Conservation (phyloP, 108 stramenopile genomes). For the Nitzschia sp. region DNA sequence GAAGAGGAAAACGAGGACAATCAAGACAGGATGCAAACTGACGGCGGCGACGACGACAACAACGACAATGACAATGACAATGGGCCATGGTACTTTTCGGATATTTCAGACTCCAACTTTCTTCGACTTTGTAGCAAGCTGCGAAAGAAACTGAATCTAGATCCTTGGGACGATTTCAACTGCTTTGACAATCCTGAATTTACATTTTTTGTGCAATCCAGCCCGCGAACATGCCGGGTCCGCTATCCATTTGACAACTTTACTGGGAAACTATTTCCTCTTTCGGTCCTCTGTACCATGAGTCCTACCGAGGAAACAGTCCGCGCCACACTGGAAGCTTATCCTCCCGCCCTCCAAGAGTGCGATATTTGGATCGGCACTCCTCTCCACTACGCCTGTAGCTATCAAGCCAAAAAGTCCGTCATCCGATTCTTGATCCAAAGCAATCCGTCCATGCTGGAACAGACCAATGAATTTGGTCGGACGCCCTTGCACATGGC, state of each 20-base stretch:
- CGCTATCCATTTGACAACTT: slow-evolving; percentile 12
- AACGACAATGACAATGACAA: background rate
- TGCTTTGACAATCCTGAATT: background rate
- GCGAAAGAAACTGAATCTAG: background rate
- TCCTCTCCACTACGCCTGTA: slow-evolving; percentile 36
- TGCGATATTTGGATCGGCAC: slow-evolving; percentile 19
- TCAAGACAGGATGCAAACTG: too few relatives aligned
- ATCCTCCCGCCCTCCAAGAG: slow-evolving; percentile 17
- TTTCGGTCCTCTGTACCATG: slow-evolving; percentile 29
- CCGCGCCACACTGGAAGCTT: background rate
- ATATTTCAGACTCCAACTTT: background rate
- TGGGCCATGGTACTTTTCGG: background rate
- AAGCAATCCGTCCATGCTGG: slow-evolving; percentile 12
- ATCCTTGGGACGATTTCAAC: slow-evolving; percentile 15
- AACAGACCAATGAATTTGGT: background rate
- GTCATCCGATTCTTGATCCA: slow-evolving; percentile 25
- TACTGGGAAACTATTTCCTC: slow-evolving; percentile 11
- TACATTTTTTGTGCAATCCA: background rate
- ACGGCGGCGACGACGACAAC: too few relatives aligned
- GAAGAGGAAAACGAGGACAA: too few relatives aligned
- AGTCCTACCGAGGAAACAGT: slow-evolving; percentile 10
- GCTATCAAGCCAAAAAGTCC: slow-evolving; percentile 3
- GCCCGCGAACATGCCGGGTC: background rate
- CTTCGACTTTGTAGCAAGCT: background rate
- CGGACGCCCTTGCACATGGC: slow-evolving; percentile 31